Evolutionary conservation across 257 asterid genomes (phyloP), one percentile per base, ranked within the genome.

Genomic region (Solanum gandarillasii): DNA sequence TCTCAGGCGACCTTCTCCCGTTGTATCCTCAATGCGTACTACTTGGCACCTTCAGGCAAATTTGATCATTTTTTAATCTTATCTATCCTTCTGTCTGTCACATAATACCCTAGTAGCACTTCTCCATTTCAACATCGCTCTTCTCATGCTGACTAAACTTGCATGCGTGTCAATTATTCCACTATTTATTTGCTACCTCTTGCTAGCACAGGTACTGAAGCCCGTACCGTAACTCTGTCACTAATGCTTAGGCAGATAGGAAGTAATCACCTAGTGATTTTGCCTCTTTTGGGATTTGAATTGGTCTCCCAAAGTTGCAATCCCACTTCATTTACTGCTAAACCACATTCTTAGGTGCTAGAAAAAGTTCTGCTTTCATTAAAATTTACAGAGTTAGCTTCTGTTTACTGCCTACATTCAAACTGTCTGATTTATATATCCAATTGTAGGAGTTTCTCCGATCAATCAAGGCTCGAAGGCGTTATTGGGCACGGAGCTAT

Each of bases 401-500:
- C 21, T 48, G 29, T 25, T 20, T 43, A 55, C 62, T 88, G 87
- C 82, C 58, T 52, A 34, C 13, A 48, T 87, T 46, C 88, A 8
- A 32, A 86, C 41, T 81, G 41, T 72, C 83, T 83, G 83, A 62
- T 75, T 62, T 90, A 25, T 29, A 62, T 78, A 72, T 72, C 78
- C 70, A 86, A 84, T 52, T 81, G 86, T 93, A 97, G 98, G 96
- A 97, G 90, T 97, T 95, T 87, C 78, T 91, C 39, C 98, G 96
- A 83, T 97, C 98, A 67, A 87, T 46, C 88, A 93, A 94, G 65
- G 93, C 99, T 55, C 91, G 98, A 55, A 91, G 99, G 83, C 94
- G 98, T 65, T 97, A 97, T 70, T 97, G 99, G 99, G 98, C 98
- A 7, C 93, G 99, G 92, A 97, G 99, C 92, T 97, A 92, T 93